Conservation (phyloP, 139 green algal species). For the Picochlorum sp. region DNA sequence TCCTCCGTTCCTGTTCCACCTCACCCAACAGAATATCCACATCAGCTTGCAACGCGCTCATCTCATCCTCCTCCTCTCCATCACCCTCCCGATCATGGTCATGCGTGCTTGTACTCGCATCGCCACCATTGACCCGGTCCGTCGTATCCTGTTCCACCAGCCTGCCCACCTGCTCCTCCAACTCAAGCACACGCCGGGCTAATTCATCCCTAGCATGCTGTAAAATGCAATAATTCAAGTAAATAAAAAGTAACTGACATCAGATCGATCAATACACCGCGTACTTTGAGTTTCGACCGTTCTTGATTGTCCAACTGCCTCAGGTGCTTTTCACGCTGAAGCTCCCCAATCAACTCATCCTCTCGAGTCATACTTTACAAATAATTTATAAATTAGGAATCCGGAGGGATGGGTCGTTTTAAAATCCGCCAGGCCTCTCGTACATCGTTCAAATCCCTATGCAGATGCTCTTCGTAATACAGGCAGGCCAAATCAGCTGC, state of each 20-base stretch:
- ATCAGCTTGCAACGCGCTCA: conserved; percentile 7
- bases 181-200: conserved; percentile 7
- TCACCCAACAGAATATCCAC: conserved; percentile 20
- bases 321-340: not conserved
- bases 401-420: conserved; percentile 34
- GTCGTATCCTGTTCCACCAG: not conserved
- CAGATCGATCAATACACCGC: not conserved
- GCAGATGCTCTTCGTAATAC: conserved; percentile 71
- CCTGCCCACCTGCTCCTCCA: not conserved
- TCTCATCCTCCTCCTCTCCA: not conserved
- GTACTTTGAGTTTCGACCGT: conserved; percentile 6
- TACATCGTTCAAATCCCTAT: conserved; percentile 38
- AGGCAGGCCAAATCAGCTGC: conserved; percentile 78
- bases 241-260: not conserved
- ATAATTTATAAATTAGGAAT: not conserved
- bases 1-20: conserved; percentile 19
- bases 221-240: not conserved
- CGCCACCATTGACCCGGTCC: not conserved
- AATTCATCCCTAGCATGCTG: conserved; percentile 20
- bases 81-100: not conserved
- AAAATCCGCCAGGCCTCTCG: conserved; percentile 52
- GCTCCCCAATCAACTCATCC: not conserved
- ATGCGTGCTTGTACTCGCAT: not conserved
- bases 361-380: conserved; percentile 1
- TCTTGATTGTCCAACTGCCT: conserved; percentile 14